Conservation (phyloP, 352 stramenopile species). For the Achlya hypogyna region DNA sequence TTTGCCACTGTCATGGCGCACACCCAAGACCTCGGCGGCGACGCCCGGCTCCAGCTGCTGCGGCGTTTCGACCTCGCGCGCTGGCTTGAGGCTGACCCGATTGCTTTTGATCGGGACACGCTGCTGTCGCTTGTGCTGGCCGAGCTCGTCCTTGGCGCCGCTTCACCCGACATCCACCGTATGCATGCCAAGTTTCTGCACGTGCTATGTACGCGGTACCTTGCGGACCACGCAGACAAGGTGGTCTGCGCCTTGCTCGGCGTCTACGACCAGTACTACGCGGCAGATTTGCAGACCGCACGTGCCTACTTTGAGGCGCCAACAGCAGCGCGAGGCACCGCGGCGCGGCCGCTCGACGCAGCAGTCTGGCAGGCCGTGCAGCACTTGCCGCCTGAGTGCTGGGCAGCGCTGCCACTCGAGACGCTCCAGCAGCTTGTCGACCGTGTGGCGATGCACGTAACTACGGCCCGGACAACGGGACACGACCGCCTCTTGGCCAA, state of each 20-base stretch:
- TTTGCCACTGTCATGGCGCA: conserved; percentile 80
- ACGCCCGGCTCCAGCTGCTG: conserved; percentile 65
- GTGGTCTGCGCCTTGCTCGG: conserved; percentile 70
- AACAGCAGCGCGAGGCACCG: too few relatives aligned
- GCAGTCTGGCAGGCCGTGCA: conserved; percentile 62
- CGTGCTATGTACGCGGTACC: conserved; percentile 47
- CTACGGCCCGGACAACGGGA: background rate
- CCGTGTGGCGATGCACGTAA: background rate
- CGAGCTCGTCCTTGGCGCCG: conserved; percentile 29
- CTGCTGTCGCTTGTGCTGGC: conserved; percentile 67
- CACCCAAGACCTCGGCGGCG: conserved; percentile 50
- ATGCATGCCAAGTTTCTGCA: conserved; percentile 66
- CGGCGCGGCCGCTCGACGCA: conserved; percentile 49
- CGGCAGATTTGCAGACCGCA: conserved; percentile 8
- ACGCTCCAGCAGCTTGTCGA: conserved; percentile 9
- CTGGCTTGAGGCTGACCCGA: conserved; percentile 65
- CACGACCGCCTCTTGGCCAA: background rate
- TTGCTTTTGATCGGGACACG: conserved; percentile 76
- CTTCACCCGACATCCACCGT: conserved; percentile 35
- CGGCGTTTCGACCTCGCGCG: conserved; percentile 64
- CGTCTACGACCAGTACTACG: conserved; percentile 69
- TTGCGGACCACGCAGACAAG: conserved; percentile 77
- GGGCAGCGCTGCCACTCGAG: background rate
- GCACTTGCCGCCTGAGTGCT: conserved; percentile 27
- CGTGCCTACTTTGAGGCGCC: conserved; percentile 6